Evolutionary conservation across 176 grass and related monocot genomes (phyloP), one percentile per base, ranked within the genome.

Genomic region (sorghum (Sorghum bicolor)): DNA sequence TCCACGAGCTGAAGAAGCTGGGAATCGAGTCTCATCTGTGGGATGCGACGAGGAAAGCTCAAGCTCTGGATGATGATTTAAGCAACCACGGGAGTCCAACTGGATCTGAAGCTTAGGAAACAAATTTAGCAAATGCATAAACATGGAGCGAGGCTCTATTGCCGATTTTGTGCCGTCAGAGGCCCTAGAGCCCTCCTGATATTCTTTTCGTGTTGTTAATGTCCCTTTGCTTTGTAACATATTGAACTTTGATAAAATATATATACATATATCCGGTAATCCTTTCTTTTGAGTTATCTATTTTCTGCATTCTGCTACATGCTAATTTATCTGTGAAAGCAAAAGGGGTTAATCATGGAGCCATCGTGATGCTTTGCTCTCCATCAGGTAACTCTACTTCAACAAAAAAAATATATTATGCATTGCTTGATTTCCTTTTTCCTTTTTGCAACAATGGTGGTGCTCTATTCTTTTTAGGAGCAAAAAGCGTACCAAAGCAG

Each of bases 1-100:
- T 98, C 82, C 70, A 80, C 39, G 96, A 98, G 85, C 85, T 98
- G 74, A 93, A 63, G 89, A 98, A 92, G 82, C 83, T 98, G 86
- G 96, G 93, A 13, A 83, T 98, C 22, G 96, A 98, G 63, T 89
- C 82, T 64, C 85, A 95, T 86, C 78, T 98, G 64, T 98, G 92
- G 96, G 96, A 98, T 24, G 89, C 85, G 29, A 90, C 85, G 17
- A 79, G 94, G 55, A 87, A 88, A 86, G 41, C 75, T 83, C 85
- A 88, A 86, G 41, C 75, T 83, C 85, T 88, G 1, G 89, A 94
- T 22, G 81, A 86, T 30, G 89, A 86, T 38, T 76, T 66, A 19
- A 80, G 86, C 16, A 82, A 83, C 31, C 90, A 86, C 10, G 85
- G 88, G 78, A 97, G 94, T 62, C 87, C 86, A 67, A 79, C 87